phyloP scores from a whole-genome alignment of 805 yeast genomes.

The Saccharomycopsis microspora region DNA sequence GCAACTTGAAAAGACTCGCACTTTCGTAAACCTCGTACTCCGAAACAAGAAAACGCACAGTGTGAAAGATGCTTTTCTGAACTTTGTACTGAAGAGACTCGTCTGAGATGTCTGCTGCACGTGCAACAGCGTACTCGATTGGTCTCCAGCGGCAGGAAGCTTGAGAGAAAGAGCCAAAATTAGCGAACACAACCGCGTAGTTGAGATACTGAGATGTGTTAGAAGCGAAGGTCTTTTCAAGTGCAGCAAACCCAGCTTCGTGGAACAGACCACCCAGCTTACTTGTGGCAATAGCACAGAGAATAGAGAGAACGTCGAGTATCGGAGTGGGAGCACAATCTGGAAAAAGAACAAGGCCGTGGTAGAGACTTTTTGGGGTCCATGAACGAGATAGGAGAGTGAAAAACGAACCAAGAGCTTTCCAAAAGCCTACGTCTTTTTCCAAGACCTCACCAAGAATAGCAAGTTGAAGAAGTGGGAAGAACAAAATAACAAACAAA shows the following conservation, averaged over 20 bases:
- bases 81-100: no score
- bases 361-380: conserved; percentile 8
- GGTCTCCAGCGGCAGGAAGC: no score
- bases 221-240: no score
- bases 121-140: no score
- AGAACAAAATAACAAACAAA: conserved; percentile 10
- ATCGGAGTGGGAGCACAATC: conserved; percentile 5
- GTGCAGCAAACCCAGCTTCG: no score
- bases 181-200: no score
- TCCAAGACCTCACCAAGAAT: not conserved
- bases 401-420: conserved; percentile 1
- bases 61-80: not conserved
- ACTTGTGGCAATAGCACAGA: no score
- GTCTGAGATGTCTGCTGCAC: no score
- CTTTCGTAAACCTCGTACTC: conserved; percentile 5
- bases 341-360: conserved; percentile 4
- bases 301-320: conserved; percentile 5
- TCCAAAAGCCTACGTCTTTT: not conserved
- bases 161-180: no score
- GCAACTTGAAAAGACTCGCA: conserved; percentile 8
- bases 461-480: conserved; percentile 14
- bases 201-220: no score
- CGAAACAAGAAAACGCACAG: not conserved
- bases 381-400: conserved; percentile 3
- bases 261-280: no score